Conservation (phyloP, 345 rosid genomes). For the Theobroma cacao region DNA sequence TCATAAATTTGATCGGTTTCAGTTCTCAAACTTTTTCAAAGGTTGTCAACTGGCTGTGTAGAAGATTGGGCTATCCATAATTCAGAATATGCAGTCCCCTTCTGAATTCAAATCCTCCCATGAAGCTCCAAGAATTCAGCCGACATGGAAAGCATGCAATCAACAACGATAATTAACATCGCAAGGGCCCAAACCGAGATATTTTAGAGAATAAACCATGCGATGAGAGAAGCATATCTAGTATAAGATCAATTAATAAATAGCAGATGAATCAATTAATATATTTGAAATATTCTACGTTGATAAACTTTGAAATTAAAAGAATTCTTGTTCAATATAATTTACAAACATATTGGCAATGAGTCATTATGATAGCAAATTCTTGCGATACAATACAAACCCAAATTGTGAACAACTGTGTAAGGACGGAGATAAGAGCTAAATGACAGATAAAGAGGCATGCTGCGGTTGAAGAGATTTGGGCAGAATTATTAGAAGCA, state of each 20-base stretch:
- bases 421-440: background rate
- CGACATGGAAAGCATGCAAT: background rate
- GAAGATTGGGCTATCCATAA: background rate
- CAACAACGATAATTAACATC: too few species aligned
- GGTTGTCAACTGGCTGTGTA: background rate
- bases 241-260: background rate
- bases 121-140: too few species aligned
- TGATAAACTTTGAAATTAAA: background rate
- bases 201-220: background rate
- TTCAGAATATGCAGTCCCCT: too few species aligned
- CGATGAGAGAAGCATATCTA: background rate
- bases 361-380: background rate
- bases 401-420: background rate
- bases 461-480: background rate
- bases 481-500: background rate
- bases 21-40: background rate
- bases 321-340: background rate
- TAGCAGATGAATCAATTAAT: background rate
- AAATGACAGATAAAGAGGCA: background rate
- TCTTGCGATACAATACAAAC: background rate
- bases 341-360: background rate
- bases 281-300: background rate
- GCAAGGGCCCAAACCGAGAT: background rate
- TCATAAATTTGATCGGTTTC: background rate
- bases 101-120: too few species aligned